Percentiles rank a stretch among this genome's conserved stretches.
Conservation (phyloP, 2,329 filamentous ascomycete species). For the Talaromyces albobiverticillius region DNA sequence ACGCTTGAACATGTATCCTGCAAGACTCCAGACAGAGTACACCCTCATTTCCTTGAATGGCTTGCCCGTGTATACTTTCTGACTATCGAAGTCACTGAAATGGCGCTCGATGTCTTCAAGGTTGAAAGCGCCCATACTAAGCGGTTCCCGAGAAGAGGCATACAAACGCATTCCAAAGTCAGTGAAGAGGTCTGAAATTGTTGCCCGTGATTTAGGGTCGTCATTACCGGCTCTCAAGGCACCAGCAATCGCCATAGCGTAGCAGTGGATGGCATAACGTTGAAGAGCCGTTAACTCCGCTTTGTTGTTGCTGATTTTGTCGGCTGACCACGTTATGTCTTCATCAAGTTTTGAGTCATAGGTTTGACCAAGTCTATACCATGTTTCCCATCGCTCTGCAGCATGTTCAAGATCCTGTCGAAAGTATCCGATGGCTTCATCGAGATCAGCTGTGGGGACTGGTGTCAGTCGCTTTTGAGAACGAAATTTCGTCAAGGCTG, state of each 20-base stretch:
- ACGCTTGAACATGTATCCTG: slow-evolving; percentile 58
- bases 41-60: slow-evolving; percentile 58
- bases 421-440: slow-evolving; percentile 76
- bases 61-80: slow-evolving; percentile 56
- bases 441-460: slow-evolving; percentile 77
- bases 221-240: slow-evolving; percentile 57
- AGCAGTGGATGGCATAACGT: slow-evolving; percentile 78
- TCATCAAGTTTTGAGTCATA: slow-evolving; percentile 88
- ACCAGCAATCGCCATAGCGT: slow-evolving; percentile 65
- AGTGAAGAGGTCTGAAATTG: slow-evolving; percentile 63
- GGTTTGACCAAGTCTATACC: slow-evolving; percentile 83
- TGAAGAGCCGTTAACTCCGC: slow-evolving; percentile 72
- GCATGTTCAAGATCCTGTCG: slow-evolving; percentile 80
- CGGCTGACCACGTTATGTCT: slow-evolving; percentile 80
- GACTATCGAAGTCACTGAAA: slow-evolving; percentile 52
- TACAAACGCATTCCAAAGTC: slow-evolving; percentile 69
- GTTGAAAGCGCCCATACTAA: slow-evolving; percentile 65
- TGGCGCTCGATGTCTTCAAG: slow-evolving; percentile 61
- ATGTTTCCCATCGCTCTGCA: slow-evolving; percentile 80
- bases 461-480: slow-evolving; percentile 73
- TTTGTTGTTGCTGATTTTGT: slow-evolving; percentile 84
- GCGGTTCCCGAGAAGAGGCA: slow-evolving; percentile 65
- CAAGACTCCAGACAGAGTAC: slow-evolving; percentile 65
- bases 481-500: slow-evolving; percentile 82
- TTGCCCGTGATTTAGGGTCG: slow-evolving; percentile 51